Evolutionary conservation across 768 basidiomycete genomes (phyloP).

Genomic region (Trametes maxima): DNA sequence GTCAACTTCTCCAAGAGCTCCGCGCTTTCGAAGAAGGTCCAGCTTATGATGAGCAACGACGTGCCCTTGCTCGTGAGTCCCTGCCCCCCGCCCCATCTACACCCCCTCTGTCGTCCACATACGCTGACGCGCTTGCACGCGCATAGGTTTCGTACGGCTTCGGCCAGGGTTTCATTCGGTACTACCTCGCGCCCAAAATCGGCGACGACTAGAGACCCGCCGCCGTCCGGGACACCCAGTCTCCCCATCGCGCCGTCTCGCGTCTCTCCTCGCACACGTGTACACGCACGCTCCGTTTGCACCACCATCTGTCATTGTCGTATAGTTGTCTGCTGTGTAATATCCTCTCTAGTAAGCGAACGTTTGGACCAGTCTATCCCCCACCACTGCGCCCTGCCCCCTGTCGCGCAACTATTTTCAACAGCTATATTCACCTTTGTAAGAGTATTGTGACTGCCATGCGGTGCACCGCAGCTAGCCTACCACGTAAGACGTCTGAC

Average conservation of each 20-base stretch:
- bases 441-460: too few relatives aligned
- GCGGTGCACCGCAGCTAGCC: too few relatives aligned
- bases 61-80: constrained; percentile 79
- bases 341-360: not conserved
- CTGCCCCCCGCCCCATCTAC: not conserved
- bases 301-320: not conserved
- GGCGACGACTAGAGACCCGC: constrained; percentile 66
- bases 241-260: too few relatives aligned
- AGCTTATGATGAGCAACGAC: constrained; percentile 89
- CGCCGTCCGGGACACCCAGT: too few relatives aligned
- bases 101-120: not conserved
- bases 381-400: too few relatives aligned
- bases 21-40: constrained; percentile 68
- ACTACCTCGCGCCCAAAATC: constrained; percentile 97
- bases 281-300: not conserved
- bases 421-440: too few relatives aligned
- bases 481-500: too few relatives aligned
- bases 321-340: not conserved
- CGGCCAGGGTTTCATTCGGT: constrained; percentile 84
- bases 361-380: too few relatives aligned
- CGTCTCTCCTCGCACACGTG: not conserved
- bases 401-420: too few relatives aligned
- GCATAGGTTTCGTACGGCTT: constrained; percentile 90
- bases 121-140: not conserved
- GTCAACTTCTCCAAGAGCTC: constrained; percentile 95